These are phyloP conservation scores for Pythium aristosporum DNA, from an alignment of 352 stramenopile genomes.

Conservation along the genomic window DNA sequence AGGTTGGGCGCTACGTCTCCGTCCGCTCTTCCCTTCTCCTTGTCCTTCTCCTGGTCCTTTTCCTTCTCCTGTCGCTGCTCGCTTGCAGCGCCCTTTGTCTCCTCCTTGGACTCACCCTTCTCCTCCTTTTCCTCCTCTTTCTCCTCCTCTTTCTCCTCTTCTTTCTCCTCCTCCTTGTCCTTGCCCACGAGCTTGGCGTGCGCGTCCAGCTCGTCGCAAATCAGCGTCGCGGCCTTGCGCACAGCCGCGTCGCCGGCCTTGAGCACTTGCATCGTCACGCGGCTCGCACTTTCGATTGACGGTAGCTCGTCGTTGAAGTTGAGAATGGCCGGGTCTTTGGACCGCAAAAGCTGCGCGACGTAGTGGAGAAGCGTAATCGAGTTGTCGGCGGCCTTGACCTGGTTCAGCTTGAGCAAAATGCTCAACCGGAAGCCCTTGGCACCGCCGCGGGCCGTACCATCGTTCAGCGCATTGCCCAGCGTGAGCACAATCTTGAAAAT, in stretches of 20 bases:
- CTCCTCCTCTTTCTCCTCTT: no score
- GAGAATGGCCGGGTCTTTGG: conserved; percentile 64
- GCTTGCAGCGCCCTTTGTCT: no score
- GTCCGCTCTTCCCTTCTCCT: no score
- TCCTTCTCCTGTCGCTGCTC: no score
- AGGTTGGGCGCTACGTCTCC: no score
- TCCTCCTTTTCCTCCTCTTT: not conserved
- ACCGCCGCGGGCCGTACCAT: conserved; percentile 75
- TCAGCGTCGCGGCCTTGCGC: conserved; percentile 66
- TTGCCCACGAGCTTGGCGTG: conserved; percentile 56
- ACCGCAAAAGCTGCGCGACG: conserved; percentile 64
- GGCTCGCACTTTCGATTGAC: conserved; percentile 73
- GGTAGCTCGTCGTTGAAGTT: conserved; percentile 74
- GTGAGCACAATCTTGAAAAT: conserved; percentile 84
- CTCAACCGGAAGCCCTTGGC: conserved; percentile 88
- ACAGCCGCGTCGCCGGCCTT: conserved; percentile 74
- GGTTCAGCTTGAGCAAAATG: conserved; percentile 87
- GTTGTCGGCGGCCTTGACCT: conserved; percentile 84
- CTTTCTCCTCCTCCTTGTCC: not conserved
- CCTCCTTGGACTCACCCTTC: conserved; percentile 19
- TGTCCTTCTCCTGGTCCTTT: no score
- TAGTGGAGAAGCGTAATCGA: conserved; percentile 85
- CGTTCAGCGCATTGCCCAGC: conserved; percentile 91
- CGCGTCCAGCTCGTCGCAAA: conserved; percentile 66
- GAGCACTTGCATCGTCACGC: conserved; percentile 74